Evolutionary conservation across 495 filamentous ascomycete species (phyloP).

Genomic region (Cercophora samala): DNA sequence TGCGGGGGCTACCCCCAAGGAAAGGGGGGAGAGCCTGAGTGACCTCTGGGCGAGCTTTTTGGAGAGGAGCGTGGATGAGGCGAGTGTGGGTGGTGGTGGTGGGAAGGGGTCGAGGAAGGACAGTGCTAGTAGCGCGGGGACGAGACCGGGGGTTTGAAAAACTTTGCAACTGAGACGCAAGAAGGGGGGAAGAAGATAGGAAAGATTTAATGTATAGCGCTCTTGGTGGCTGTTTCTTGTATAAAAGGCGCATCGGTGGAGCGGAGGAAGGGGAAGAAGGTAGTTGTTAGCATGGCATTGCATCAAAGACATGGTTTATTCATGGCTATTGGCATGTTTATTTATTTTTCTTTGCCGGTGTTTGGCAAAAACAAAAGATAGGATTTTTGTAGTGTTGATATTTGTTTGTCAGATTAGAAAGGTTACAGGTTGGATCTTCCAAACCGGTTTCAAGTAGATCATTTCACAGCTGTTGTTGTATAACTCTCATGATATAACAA

Average conservation of each 20-base stretch:
- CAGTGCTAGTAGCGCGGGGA: conserved; percentile 40
- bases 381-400: background rate
- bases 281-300: conserved; percentile 5
- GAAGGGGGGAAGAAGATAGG: background rate
- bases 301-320: background rate
- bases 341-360: background rate
- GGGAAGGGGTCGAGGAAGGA: conserved; percentile 37
- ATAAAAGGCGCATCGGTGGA: background rate
- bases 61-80: conserved; percentile 74
- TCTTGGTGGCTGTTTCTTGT: background rate
- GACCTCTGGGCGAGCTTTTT: conserved; percentile 92
- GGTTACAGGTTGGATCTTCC: background rate
- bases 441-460: background rate
- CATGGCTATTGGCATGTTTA: conserved; percentile 1
- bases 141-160: conserved; percentile 26
- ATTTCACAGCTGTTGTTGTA: too few species aligned
- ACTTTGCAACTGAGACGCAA: background rate
- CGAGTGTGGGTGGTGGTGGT: conserved; percentile 23
- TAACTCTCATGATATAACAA: too few species aligned
- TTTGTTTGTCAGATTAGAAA: background rate
- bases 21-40: conserved; percentile 63
- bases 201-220: background rate
- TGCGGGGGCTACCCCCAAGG: conserved; percentile 29
- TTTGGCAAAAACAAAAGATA: background rate
- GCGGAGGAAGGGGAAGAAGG: background rate